Conservation (phyloP, 352 stramenopile species). For the Bremia lactucae region DNA sequence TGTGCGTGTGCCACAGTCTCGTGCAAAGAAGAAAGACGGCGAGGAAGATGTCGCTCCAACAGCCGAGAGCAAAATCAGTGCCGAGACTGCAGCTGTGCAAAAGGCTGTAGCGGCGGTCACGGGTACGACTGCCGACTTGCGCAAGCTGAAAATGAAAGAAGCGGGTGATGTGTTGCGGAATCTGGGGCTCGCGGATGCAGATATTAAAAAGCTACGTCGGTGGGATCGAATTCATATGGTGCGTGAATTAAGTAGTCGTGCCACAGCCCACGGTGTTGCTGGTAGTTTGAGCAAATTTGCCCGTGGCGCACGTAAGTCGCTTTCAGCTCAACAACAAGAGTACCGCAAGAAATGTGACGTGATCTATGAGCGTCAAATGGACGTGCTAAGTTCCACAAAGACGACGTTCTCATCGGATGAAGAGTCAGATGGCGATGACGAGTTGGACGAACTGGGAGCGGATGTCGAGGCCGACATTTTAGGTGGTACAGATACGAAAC, state of each 20-base stretch:
- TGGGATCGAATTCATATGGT: slow-evolving; percentile 82
- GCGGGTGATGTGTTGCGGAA: slow-evolving; percentile 71
- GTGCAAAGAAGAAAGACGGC: slow-evolving; percentile 74
- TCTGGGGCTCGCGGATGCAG: slow-evolving; percentile 56
- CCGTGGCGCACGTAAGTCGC: slow-evolving; percentile 63
- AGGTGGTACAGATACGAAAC: slow-evolving; percentile 49
- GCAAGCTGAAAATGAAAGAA: slow-evolving; percentile 84
- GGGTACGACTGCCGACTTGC: slow-evolving; percentile 73
- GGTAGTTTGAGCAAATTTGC: slow-evolving; percentile 75
- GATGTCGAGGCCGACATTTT: slow-evolving; percentile 73
- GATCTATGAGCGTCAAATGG: slow-evolving; percentile 78
- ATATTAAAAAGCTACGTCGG: slow-evolving; percentile 75
- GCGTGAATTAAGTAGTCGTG: slow-evolving; percentile 61
- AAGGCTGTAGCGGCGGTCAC: slow-evolving; percentile 72
- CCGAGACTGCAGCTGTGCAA: slow-evolving; percentile 54
- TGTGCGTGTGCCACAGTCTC: slow-evolving; percentile 60
- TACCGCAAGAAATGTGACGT: slow-evolving; percentile 79
- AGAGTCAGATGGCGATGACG: slow-evolving; percentile 59
- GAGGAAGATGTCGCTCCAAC: slow-evolving; percentile 42
- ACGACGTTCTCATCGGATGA: slow-evolving; percentile 67
- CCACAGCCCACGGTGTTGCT: slow-evolving; percentile 55
- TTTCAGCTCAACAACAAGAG: slow-evolving; percentile 75
- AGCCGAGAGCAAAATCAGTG: slow-evolving; percentile 30
- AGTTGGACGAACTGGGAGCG: slow-evolving; percentile 59
- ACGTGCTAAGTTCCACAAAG: slow-evolving; percentile 51